phyloP scores from a whole-genome alignment of 495 filamentous ascomycete species.

The Aspergillus ostianus region DNA sequence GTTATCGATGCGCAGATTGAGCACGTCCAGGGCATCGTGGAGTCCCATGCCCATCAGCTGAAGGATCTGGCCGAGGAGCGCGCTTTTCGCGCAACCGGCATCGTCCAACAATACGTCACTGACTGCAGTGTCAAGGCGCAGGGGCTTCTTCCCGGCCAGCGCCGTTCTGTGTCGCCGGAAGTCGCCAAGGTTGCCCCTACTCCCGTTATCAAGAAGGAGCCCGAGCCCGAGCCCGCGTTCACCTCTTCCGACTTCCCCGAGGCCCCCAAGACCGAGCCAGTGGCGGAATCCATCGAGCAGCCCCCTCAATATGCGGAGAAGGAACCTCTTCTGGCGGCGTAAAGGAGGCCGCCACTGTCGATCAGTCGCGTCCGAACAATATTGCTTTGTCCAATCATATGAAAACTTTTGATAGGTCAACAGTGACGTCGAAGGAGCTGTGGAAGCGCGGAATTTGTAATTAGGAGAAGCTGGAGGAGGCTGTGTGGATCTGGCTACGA shows the following conservation, averaged over 20 bases:
- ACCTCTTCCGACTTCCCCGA: conserved; percentile 60
- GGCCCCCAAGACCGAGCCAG: conserved; percentile 57
- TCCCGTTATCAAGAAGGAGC: conserved; percentile 41
- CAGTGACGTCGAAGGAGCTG: not conserved
- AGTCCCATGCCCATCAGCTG: conserved; percentile 78
- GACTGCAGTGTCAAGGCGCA: conserved; percentile 86
- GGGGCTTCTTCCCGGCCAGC: conserved; percentile 57
- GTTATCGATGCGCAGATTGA: conserved; percentile 83
- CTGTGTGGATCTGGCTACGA: not conserved
- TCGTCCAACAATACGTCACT: conserved; percentile 76
- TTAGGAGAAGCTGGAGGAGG: not conserved
- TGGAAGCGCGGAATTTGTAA: not conserved
- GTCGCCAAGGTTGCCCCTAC: conserved; percentile 35
- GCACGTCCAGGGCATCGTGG: conserved; percentile 67
- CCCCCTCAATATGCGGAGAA: conserved; percentile 22
- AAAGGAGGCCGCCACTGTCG: conserved; percentile 8
- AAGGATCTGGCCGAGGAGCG: conserved; percentile 78
- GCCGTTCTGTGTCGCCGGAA: conserved; percentile 49
- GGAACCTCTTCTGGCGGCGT: conserved; percentile 40
- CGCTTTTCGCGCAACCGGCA: conserved; percentile 69
- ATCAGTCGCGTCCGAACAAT: not conserved
- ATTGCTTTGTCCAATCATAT: not conserved
- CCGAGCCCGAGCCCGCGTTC: conserved; percentile 54
- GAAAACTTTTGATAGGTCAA: not conserved
- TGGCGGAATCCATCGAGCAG: conserved; percentile 30